A percentile compares a stretch with the other conserved stretches of the same genome.
phyloP scores from a whole-genome alignment of 176 grass and related monocot genomes.

The Oryza glumipatula region DNA sequence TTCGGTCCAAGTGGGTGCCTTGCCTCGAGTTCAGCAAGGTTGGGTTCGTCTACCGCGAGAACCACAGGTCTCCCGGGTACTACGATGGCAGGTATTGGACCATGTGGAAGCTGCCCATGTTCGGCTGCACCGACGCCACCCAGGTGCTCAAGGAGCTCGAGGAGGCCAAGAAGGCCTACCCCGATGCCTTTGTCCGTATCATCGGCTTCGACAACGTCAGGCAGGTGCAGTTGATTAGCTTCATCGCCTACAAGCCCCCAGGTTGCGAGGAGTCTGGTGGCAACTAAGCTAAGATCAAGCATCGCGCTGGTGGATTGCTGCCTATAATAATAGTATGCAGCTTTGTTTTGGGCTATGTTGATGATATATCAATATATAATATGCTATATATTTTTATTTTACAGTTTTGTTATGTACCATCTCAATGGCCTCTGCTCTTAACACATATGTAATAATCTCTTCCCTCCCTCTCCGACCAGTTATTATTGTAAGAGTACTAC shows the following conservation, averaged over 20 bases:
- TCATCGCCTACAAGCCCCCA: constrained; percentile 72
- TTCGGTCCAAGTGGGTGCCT: constrained; percentile 64
- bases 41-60: constrained; percentile 63
- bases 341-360: not conserved
- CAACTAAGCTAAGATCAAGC: too few species aligned
- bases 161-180: constrained; percentile 61
- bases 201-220: constrained; percentile 78
- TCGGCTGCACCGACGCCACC: constrained; percentile 69
- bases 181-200: constrained; percentile 47
- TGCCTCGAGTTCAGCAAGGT: constrained; percentile 77
- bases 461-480: not conserved
- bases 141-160: constrained; percentile 61
- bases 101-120: constrained; percentile 97
- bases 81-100: constrained; percentile 94
- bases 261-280: constrained; percentile 6
- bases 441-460: not conserved
- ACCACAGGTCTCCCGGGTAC: constrained; percentile 58
- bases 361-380: not conserved
- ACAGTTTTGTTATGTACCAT: not conserved
- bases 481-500: not conserved
- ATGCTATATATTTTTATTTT: not conserved
- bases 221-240: constrained; percentile 75
- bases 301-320: too few species aligned
- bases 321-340: too few species aligned
- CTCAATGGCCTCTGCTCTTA: not conserved